phyloP scores from a whole-genome alignment of 306 rosid genomes.

The Betula pendula region DNA sequence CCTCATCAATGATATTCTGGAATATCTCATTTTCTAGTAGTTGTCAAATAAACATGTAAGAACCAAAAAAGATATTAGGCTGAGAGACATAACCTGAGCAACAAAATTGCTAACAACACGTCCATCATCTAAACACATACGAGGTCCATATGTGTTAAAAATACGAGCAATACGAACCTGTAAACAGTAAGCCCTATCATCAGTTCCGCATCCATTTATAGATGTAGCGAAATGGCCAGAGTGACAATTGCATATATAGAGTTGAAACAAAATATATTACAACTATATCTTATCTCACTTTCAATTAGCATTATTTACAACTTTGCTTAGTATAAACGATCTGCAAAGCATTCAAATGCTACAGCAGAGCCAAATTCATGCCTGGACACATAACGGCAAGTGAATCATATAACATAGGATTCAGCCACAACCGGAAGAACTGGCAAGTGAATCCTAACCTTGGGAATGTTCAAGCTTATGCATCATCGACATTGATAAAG shows the following conservation, averaged over 20 bases:
- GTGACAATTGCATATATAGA: not conserved
- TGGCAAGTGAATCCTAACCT: not conserved
- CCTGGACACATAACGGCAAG: not conserved
- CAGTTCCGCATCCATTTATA: conserved; percentile 27
- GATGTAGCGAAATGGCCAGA: conserved; percentile 20
- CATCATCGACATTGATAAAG: not conserved
- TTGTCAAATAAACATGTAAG: not conserved
- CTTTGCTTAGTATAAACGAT: conserved; percentile 6
- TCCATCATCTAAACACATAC: conserved; percentile 99
- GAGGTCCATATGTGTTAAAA: conserved; percentile 92
- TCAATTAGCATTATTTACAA: conserved; percentile 11
- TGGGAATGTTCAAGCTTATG: not conserved
- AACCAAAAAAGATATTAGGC: conserved; percentile 5
- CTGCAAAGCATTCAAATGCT: conserved; percentile 8
- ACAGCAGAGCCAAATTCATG: not conserved
- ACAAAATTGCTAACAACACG: conserved; percentile 99
- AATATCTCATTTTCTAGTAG: conserved; percentile 8
- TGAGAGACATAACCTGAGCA: conserved; percentile 68
- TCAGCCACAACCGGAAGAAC: not conserved
- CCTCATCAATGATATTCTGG: not conserved
- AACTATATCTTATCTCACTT: conserved; percentile 14
- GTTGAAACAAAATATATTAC: conserved; percentile 1
- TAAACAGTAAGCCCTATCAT: conserved; percentile 25
- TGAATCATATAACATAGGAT: not conserved
- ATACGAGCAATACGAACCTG: conserved; percentile 98